Percentiles rank a stretch among this genome's conserved stretches.
Conservation (phyloP, 306 rosid species). For the Cicer arietinum region DNA sequence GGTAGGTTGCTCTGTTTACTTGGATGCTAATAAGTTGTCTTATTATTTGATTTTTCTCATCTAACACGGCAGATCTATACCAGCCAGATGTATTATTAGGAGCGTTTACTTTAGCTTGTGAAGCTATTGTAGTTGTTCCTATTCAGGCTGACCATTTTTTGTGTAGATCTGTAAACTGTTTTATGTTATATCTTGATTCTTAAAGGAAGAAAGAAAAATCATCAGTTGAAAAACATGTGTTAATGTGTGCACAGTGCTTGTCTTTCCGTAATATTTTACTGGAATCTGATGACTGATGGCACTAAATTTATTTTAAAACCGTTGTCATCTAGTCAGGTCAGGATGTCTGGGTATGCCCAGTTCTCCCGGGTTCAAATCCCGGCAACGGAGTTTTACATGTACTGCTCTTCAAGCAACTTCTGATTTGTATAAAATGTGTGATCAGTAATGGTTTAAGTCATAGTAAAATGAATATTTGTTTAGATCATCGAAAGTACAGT, state of each 20-base stretch:
- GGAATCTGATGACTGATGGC: slow-evolving; percentile 38
- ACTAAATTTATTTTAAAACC: slow-evolving; percentile 41
- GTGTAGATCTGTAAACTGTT: slow-evolving; percentile 25
- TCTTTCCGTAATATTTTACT: slow-evolving; percentile 26
- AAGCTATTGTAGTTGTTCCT: slow-evolving; percentile 21
- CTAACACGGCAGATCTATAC: slow-evolving; percentile 33
- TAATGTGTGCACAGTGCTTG: neutral
- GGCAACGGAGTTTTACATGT: slow-evolving; percentile 49
- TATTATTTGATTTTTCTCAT: slow-evolving; percentile 29
- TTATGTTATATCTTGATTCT: slow-evolving; percentile 35
- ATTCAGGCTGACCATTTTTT: slow-evolving; percentile 25
- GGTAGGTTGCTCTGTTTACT: slow-evolving; percentile 4
- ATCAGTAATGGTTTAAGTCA: neutral
- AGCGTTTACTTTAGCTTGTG: slow-evolving; percentile 32
- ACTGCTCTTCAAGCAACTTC: slow-evolving; percentile 22
- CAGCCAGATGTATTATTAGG: slow-evolving; percentile 32
- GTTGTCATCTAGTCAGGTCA: slow-evolving; percentile 70
- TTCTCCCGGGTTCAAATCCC: slow-evolving; percentile 78
- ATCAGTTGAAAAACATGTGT: slow-evolving; percentile 13
- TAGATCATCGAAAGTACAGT: neutral
- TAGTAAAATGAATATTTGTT: slow-evolving; percentile 30
- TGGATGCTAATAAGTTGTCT: slow-evolving; percentile 15
- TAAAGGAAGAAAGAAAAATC: slow-evolving; percentile 29
- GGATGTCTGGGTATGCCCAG: slow-evolving; percentile 69
- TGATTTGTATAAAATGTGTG: slow-evolving; percentile 24